Conservation (phyloP, 139 green algal genomes). For the Ettlia oleoabundans region DNA sequence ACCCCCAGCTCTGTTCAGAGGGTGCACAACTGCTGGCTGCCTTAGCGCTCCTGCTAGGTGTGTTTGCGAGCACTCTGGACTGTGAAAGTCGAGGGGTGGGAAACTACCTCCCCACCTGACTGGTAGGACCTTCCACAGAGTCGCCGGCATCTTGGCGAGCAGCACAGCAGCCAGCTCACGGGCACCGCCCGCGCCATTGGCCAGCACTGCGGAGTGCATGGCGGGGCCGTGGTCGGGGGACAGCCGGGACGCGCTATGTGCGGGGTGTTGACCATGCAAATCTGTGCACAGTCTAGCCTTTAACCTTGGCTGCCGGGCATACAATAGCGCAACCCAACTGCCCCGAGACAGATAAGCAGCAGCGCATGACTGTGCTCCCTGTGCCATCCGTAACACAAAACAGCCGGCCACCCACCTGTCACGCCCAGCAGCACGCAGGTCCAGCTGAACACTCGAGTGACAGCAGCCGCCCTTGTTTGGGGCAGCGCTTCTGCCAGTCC, state of each 20-base stretch:
- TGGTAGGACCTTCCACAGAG: constrained; percentile 30
- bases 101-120: too few species aligned
- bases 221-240: not conserved
- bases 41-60: too few species aligned
- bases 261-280: not conserved
- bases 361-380: not conserved
- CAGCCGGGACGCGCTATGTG: not conserved
- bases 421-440: constrained; percentile 62
- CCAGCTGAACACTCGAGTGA: constrained; percentile 64
- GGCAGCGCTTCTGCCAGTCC: constrained; percentile 79
- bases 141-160: constrained; percentile 24
- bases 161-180: constrained; percentile 22
- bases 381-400: not conserved
- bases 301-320: not conserved
- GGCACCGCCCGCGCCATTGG: constrained; percentile 30
- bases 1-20: too few species aligned
- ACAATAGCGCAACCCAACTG: not conserved
- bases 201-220: constrained; percentile 42
- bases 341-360: not conserved
- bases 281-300: not conserved
- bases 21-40: too few species aligned
- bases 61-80: too few species aligned
- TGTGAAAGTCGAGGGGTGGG: too few species aligned
- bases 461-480: constrained; percentile 1
- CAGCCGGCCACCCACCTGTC: constrained; percentile 1